Percentiles rank a stretch among this genome's conserved stretches.
phyloP scores from a whole-genome alignment of 2,329 filamentous ascomycete species.

The Verticillium longisporum region DNA sequence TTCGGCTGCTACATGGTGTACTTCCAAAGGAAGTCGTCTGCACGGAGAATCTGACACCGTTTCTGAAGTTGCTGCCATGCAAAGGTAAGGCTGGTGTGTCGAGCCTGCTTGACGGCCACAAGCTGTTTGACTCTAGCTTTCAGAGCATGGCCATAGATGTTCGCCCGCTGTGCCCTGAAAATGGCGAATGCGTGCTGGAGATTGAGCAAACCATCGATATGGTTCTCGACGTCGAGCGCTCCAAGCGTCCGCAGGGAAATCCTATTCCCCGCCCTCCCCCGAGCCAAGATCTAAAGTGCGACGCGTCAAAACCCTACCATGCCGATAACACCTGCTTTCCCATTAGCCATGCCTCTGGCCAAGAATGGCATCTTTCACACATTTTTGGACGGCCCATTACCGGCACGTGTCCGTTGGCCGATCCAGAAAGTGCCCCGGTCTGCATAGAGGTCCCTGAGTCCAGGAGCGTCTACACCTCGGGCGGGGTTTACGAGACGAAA shows the following conservation, averaged over 20 bases:
- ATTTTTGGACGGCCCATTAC: constrained; percentile 78
- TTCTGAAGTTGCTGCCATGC: constrained; percentile 89
- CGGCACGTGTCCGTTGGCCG: constrained; percentile 71
- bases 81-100: constrained; percentile 96
- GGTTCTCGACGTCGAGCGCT: constrained; percentile 88
- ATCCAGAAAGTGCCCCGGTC: constrained; percentile 54
- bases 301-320: constrained; percentile 76
- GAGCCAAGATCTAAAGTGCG: constrained; percentile 70
- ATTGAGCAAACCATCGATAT: constrained; percentile 97
- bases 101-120: constrained; percentile 91
- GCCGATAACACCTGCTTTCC: constrained; percentile 77
- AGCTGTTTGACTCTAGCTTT: constrained; percentile 94
- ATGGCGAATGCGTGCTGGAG: constrained; percentile 66
- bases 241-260: constrained; percentile 81
- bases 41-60: constrained; percentile 95
- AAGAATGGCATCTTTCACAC: constrained; percentile 73
- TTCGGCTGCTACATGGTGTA: constrained; percentile 82
- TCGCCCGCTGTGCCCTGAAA: constrained; percentile 61
- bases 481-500: constrained; percentile 55
- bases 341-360: constrained; percentile 56
- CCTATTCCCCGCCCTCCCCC: constrained; percentile 75
- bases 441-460: constrained; percentile 70
- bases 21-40: constrained; percentile 94
- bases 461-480: constrained; percentile 57
- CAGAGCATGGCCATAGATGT: constrained; percentile 98